phyloP scores from a whole-genome alignment of 257 asterid genomes.

The Osmanthus fragrans region DNA sequence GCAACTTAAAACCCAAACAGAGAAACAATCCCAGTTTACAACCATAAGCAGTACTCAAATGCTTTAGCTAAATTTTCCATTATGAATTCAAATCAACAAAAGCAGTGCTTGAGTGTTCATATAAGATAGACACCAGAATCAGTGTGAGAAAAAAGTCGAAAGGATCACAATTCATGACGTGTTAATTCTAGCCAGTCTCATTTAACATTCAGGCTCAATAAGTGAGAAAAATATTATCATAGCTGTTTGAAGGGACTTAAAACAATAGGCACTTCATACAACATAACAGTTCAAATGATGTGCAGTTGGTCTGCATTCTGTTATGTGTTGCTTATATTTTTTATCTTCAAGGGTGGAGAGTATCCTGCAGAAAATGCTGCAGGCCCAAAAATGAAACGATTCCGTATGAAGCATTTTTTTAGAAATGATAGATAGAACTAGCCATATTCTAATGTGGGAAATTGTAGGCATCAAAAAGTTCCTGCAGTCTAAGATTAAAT shows the following conservation, averaged over 20 bases:
- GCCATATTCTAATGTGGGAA: neutral
- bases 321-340: neutral
- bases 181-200: neutral
- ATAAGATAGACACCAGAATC: too few relatives aligned
- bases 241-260: neutral
- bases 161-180: neutral
- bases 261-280: neutral
- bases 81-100: neutral
- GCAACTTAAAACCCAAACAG: neutral
- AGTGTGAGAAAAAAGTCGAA: neutral
- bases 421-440: neutral
- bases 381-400: neutral
- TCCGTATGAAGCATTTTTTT: neutral
- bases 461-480: neutral
- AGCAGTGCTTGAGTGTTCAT: neutral
- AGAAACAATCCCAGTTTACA: neutral
- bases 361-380: neutral
- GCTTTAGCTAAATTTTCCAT: neutral
- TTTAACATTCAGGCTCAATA: neutral
- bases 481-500: neutral
- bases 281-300: neutral
- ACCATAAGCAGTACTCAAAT: neutral
- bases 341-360: neutral
- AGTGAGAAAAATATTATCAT: neutral
- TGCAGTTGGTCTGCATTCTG: neutral